Evolutionary conservation across 1,139 yeast genomes (phyloP).

Genomic region (Yamadazyma taylorii): DNA sequence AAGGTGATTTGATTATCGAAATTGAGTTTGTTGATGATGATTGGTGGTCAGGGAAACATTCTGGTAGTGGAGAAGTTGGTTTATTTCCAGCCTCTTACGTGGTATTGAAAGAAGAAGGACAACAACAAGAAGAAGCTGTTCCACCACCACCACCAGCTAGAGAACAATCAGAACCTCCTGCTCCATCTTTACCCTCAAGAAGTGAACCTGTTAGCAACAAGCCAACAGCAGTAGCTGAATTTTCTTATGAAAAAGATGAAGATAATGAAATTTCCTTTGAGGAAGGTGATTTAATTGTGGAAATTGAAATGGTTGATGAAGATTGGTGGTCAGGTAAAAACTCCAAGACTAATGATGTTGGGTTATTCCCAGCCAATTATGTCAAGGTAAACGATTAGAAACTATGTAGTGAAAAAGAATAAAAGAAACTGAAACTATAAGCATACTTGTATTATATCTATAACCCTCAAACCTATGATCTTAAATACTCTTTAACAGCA

Average conservation of each 20-base stretch:
- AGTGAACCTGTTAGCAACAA: conserved; percentile 25
- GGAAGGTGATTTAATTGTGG: conserved; percentile 79
- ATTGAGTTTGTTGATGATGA: conserved; percentile 73
- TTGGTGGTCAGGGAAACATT: conserved; percentile 80
- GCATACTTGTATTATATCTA: no score
- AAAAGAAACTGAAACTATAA: neutral
- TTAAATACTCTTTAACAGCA: conserved; percentile 52
- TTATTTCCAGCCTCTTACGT: conserved; percentile 78
- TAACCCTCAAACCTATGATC: conserved; percentile 3
- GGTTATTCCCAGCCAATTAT: conserved; percentile 89
- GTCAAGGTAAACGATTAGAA: conserved; percentile 47
- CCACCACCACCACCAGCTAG: conserved; percentile 18
- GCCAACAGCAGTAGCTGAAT: conserved; percentile 73
- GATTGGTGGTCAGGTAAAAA: conserved; percentile 96
- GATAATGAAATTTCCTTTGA: conserved; percentile 83
- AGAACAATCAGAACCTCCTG: conserved; percentile 21
- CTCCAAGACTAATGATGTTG: conserved; percentile 64
- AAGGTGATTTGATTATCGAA: conserved; percentile 64
- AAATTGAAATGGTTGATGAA: conserved; percentile 86
- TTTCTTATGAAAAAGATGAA: conserved; percentile 85
- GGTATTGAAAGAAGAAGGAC: conserved; percentile 32
- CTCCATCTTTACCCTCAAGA: conserved; percentile 21
- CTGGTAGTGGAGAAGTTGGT: conserved; percentile 59
- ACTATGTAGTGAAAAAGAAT: neutral
- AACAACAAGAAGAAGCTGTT: conserved; percentile 6